A percentile compares a stretch with the other conserved stretches of the same genome.
Conservation (phyloP, 805 yeast species). For the Kurtzmaniella cleridarum region DNA sequence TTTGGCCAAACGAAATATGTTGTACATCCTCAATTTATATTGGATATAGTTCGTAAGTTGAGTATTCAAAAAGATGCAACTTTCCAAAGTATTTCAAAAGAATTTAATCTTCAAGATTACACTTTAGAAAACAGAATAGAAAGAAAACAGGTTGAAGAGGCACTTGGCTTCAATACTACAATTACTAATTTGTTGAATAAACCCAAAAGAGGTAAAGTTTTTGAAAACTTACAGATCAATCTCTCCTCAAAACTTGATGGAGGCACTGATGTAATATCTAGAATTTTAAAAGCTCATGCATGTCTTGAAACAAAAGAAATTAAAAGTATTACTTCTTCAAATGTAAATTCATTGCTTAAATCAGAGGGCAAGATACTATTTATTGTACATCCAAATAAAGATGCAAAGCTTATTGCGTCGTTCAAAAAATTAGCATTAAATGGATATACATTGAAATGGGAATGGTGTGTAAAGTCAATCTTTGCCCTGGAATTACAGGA, state of each 20-base stretch:
- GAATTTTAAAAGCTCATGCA: conserved; percentile 61
- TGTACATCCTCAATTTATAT: conserved; percentile 50
- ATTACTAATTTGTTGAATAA: conserved; percentile 15
- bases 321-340: conserved; percentile 10
- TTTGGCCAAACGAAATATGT: conserved; percentile 53
- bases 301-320: conserved; percentile 21
- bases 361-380: conserved; percentile 14
- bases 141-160: conserved; percentile 25
- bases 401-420: conserved; percentile 21
- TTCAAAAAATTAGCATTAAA: conserved; percentile 13
- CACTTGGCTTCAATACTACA: conserved; percentile 16
- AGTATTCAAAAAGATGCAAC: conserved; percentile 2
- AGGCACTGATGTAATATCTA: conserved; percentile 49
- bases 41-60: conserved; percentile 31
- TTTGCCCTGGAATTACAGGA: conserved; percentile 39
- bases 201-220: conserved; percentile 30
- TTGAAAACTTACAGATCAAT: conserved; percentile 45
- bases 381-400: conserved; percentile 33
- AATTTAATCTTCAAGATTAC: conserved; percentile 24
- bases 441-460: conserved; percentile 48
- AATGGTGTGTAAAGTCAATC: conserved; percentile 56
- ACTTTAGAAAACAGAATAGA: conserved; percentile 28
- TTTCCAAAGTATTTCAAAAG: conserved; percentile 13
- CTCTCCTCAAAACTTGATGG: conserved; percentile 57
- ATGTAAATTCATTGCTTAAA: conserved; percentile 12